These are phyloP conservation scores for Candida ortonii DNA, from an alignment of 805 yeast genomes.

Conservation along the genomic window DNA sequence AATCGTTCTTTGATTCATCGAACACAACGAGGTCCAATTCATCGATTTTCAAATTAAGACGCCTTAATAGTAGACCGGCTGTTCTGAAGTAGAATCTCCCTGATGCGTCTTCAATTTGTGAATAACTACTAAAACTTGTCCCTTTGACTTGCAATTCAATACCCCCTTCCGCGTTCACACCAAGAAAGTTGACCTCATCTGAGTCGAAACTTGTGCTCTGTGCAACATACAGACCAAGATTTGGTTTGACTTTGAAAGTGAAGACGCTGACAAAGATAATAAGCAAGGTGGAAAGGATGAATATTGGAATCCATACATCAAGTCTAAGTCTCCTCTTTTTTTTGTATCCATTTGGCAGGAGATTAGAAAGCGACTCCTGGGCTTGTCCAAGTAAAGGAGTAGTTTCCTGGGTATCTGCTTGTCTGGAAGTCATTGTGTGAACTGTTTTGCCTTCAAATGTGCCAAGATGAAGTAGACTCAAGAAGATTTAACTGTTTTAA, in stretches of 20 bases:
- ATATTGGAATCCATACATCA: constrained; percentile 28
- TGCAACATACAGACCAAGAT: constrained; percentile 31
- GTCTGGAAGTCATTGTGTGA: constrained; percentile 6
- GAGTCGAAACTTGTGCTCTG: constrained; percentile 33
- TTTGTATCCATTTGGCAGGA: constrained; percentile 12
- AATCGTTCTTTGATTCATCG: constrained; percentile 25
- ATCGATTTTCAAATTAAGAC: constrained; percentile 30
- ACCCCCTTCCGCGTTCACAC: constrained; percentile 32
- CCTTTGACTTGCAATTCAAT: constrained; percentile 34
- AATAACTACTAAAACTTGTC: constrained; percentile 30
- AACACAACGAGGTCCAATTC: constrained; percentile 29
- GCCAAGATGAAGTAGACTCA: no score
- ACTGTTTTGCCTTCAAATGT: no score
- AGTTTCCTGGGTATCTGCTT: constrained; percentile 9
- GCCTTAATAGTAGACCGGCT: constrained; percentile 33
- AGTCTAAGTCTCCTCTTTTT: constrained; percentile 14
- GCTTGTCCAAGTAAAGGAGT: constrained; percentile 20
- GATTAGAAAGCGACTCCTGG: constrained; percentile 11
- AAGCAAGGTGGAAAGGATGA: constrained; percentile 14
- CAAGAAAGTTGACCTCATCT: constrained; percentile 30
- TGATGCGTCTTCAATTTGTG: constrained; percentile 28
- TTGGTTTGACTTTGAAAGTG: constrained; percentile 22
- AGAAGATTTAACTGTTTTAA: neutral
- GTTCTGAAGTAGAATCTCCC: constrained; percentile 28
- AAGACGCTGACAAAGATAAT: constrained; percentile 13